Conservation (phyloP, 1,139 yeast species). For the Candida sojae region DNA sequence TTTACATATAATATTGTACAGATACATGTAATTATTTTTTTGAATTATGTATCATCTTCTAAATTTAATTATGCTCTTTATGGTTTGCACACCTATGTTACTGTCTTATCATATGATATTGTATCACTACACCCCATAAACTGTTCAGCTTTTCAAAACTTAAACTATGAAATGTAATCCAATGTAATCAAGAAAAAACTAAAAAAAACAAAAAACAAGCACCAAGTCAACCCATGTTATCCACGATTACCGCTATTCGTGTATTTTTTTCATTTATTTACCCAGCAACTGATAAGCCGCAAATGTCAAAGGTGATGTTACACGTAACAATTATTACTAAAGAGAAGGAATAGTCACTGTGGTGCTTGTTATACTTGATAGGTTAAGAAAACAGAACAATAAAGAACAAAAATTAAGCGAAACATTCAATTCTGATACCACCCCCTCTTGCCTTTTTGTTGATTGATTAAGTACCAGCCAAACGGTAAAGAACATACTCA, state of each 20-base stretch:
- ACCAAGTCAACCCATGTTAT: too few species aligned
- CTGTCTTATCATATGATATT: not conserved
- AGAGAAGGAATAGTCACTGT: too few species aligned
- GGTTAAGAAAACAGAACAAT: too few species aligned
- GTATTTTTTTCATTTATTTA: too few species aligned
- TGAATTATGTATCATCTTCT: not conserved
- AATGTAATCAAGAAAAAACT: not conserved
- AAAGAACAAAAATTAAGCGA: not conserved
- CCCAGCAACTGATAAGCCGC: too few species aligned
- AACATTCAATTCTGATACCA: not conserved
- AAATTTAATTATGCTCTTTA: not conserved
- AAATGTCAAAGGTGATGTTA: too few species aligned
- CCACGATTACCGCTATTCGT: too few species aligned
- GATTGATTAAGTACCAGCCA: not conserved
- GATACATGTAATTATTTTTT: not conserved
- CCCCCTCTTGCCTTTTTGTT: not conserved
- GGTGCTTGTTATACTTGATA: too few species aligned
- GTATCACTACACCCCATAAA: not conserved
- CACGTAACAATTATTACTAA: too few species aligned
- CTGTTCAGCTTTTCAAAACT: too few species aligned
- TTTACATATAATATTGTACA: not conserved
- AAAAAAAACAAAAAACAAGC: too few species aligned
- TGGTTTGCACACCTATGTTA: not conserved
- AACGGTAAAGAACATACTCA: not conserved
- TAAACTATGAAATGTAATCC: too few species aligned